A percentile compares a stretch with the other conserved stretches of the same genome.
Conservation (phyloP, 148 eudicot genomes). For the Chenopodium suecicum region DNA sequence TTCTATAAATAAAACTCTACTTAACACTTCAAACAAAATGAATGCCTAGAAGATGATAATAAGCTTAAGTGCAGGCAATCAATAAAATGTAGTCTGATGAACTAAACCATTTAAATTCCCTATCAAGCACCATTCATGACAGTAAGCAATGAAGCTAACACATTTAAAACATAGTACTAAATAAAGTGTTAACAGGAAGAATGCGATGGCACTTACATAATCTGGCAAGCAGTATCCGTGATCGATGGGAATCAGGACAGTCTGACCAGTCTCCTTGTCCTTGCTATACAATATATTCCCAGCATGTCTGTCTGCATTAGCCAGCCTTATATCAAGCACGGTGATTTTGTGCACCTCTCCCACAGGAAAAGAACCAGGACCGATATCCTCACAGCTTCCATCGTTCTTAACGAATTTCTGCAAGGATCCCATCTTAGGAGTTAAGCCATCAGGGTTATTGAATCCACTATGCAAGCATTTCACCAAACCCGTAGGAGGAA, state of each 20-base stretch:
- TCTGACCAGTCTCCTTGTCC: slow-evolving; percentile 54
- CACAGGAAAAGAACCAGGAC: slow-evolving; percentile 73
- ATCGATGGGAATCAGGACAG: slow-evolving; percentile 74
- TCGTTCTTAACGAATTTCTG: slow-evolving; percentile 78
- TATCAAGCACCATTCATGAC: background rate
- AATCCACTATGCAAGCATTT: slow-evolving; percentile 68
- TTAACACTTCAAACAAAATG: too few species aligned
- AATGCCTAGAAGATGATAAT: background rate
- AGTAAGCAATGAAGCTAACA: background rate
- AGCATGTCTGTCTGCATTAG: slow-evolving; percentile 95
- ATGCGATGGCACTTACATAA: slow-evolving; percentile 49
- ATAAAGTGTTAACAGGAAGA: background rate
- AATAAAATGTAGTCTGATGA: background rate
- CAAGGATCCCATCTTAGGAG: slow-evolving; percentile 70
- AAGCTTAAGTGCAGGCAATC: background rate
- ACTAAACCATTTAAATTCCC: background rate
- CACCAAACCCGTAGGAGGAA: slow-evolving; percentile 77
- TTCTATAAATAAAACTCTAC: background rate
- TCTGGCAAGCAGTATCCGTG: slow-evolving; percentile 98
- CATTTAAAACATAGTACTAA: background rate
- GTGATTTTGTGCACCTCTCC: slow-evolving; percentile 92
- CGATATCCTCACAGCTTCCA: slow-evolving; percentile 98
- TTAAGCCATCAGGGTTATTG: slow-evolving; percentile 57
- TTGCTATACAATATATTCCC: slow-evolving; percentile 79
- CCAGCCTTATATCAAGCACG: slow-evolving; percentile 89